A percentile compares a stretch with the other conserved stretches of the same genome.
phyloP scores from a whole-genome alignment of 2,329 filamentous ascomycete species.

The Pyrenophora tritici-repentis region DNA sequence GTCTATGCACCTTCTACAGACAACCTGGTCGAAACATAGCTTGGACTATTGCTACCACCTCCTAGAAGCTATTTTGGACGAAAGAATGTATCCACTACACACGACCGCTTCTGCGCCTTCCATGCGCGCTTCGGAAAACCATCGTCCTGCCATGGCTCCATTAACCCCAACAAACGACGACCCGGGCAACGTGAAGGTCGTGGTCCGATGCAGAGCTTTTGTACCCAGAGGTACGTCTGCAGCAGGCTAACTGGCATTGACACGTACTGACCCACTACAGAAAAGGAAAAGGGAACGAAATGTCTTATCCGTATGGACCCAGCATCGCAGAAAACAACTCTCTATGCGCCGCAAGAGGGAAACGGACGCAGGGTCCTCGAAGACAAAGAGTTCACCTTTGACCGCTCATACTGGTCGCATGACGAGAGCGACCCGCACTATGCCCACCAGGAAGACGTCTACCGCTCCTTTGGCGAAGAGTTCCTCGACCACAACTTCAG shows the following conservation, averaged over 20 bases:
- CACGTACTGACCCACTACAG: conserved; percentile 55
- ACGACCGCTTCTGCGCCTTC: conserved; percentile 52
- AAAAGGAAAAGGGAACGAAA: conserved; percentile 77
- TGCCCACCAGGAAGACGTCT: conserved; percentile 89
- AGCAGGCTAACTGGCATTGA: neutral
- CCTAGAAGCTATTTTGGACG: conserved; percentile 34
- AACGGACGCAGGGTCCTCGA: conserved; percentile 76
- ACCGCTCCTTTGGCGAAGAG: conserved; percentile 91
- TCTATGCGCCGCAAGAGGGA: conserved; percentile 68
- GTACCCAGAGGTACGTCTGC: conserved; percentile 49
- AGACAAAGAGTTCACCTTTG: conserved; percentile 92
- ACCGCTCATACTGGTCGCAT: conserved; percentile 98
- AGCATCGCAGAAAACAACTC: conserved; percentile 78
- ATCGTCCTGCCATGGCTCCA: conserved; percentile 33
- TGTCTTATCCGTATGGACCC: conserved; percentile 95
- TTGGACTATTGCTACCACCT: conserved; percentile 28
- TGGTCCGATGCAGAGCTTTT: conserved; percentile 56
- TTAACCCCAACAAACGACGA: conserved; percentile 45
- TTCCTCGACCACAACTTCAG: conserved; percentile 99
- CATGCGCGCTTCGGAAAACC: conserved; percentile 49
- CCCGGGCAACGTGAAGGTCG: conserved; percentile 57
- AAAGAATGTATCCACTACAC: conserved; percentile 38
- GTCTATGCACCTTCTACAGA: conserved; percentile 42
- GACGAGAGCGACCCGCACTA: conserved; percentile 79
- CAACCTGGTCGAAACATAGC: conserved; percentile 32